Conservation (phyloP, 1,284 basidiomycete genomes). For the Fomitopsis schrenkii region DNA sequence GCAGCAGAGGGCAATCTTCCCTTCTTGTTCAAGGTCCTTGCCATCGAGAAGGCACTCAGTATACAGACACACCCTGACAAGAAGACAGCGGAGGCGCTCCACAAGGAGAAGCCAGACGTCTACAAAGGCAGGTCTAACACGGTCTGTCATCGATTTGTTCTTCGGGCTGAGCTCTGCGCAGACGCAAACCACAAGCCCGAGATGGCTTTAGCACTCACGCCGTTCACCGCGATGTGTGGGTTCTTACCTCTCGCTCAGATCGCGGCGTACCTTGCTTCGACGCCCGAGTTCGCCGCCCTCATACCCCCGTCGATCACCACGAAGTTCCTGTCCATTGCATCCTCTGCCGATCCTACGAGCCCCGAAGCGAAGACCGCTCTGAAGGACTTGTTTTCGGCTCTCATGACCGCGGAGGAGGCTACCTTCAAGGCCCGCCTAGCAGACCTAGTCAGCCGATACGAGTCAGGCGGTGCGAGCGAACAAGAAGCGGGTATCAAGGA, state of each 20-base stretch:
- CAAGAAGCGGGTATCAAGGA: conserved; percentile 51
- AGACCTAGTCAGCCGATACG: conserved; percentile 63
- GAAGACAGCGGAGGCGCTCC: conserved; percentile 75
- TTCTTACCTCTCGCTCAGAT: conserved; percentile 81
- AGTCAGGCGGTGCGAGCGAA: conserved; percentile 34
- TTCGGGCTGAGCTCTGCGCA: conserved; percentile 26
- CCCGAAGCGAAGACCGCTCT: conserved; percentile 59
- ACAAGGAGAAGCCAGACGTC: conserved; percentile 73
- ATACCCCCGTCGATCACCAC: conserved; percentile 55
- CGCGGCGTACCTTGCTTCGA: conserved; percentile 57
- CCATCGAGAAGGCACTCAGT: conserved; percentile 91
- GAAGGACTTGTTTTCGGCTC: conserved; percentile 70
- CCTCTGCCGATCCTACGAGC: conserved; percentile 36
- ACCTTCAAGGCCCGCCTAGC: conserved; percentile 53
- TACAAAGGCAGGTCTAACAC: conserved; percentile 23
- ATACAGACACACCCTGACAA: conserved; percentile 99
- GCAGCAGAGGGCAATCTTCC: conserved; percentile 74
- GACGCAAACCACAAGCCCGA: conserved; percentile 97
- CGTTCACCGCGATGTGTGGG: conserved; percentile 90
- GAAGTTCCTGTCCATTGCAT: conserved; percentile 44
- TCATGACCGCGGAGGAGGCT: conserved; percentile 73
- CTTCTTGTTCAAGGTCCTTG: conserved; percentile 92
- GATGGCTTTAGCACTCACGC: conserved; percentile 94
- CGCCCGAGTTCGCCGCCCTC: conserved; percentile 78
- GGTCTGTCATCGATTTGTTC: neutral